Percentiles rank a stretch among this genome's conserved stretches.
Conservation (phyloP, 306 rosid species). For the Dryas alaskensis region DNA sequence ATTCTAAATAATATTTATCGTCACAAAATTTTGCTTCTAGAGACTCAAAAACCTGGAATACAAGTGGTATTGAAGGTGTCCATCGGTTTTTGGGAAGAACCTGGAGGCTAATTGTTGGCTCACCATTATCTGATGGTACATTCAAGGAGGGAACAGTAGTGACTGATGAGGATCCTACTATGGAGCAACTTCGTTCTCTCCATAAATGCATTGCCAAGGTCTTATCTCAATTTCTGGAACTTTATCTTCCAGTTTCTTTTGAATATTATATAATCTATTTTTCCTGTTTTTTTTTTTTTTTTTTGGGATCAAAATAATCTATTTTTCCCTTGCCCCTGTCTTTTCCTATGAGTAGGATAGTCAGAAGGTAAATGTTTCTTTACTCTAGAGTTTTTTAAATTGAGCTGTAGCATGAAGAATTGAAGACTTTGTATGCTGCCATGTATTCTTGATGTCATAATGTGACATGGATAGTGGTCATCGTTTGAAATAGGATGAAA, state of each 20-base stretch:
- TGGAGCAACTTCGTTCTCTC: conserved; percentile 79
- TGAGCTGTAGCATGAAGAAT: background rate
- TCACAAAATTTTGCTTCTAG: conserved; percentile 36
- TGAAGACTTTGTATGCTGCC: too few relatives aligned
- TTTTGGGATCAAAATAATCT: background rate
- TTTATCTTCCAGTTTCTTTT: conserved; percentile 7
- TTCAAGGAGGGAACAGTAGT: conserved; percentile 71
- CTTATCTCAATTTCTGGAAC: conserved; percentile 29
- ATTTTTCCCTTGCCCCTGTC: background rate
- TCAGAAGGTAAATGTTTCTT: background rate
- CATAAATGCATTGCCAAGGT: conserved; percentile 97
- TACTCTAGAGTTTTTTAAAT: background rate
- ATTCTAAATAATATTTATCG: conserved; percentile 15
- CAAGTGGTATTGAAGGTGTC: conserved; percentile 96
- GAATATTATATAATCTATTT: background rate
- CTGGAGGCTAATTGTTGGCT: conserved; percentile 88
- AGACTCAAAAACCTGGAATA: conserved; percentile 89
- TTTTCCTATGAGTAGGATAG: background rate
- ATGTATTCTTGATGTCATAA: too few relatives aligned
- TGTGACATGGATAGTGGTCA: background rate
- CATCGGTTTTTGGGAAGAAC: conserved; percentile 90
- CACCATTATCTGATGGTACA: conserved; percentile 76
- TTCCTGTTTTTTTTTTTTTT: too few relatives aligned
- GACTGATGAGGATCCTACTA: conserved; percentile 70
- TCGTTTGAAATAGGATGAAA: background rate